Conservation (phyloP, 352 stramenopile species). For the Phytopythium cucurbitacearum region DNA sequence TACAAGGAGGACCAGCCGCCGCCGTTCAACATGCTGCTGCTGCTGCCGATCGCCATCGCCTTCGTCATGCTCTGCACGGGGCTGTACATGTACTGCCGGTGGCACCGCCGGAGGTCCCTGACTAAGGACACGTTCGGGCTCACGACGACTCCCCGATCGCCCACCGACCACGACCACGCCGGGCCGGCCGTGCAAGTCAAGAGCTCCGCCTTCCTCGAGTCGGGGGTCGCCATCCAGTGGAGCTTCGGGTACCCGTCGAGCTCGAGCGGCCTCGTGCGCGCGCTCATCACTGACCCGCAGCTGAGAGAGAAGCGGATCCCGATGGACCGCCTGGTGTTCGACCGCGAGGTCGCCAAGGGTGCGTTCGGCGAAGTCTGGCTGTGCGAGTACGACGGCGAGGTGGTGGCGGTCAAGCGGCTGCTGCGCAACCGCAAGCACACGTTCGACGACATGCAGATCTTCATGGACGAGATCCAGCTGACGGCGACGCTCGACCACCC, state of each 20-base stretch:
- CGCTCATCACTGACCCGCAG: constrained; percentile 30
- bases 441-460: constrained; percentile 35
- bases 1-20: constrained; percentile 1
- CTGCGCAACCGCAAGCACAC: constrained; percentile 29
- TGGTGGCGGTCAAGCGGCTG: constrained; percentile 49
- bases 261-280: constrained; percentile 4
- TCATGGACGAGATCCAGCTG: constrained; percentile 47
- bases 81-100: background rate
- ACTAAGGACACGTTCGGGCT: constrained; percentile 1
- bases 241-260: constrained; percentile 6
- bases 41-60: constrained; percentile 3
- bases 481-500: constrained; percentile 37
- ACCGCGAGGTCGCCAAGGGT: constrained; percentile 29
- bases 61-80: background rate
- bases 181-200: constrained; percentile 27
- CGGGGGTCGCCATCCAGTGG: constrained; percentile 6
- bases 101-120: background rate
- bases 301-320: constrained; percentile 27
- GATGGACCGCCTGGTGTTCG: constrained; percentile 36
- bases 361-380: constrained; percentile 58
- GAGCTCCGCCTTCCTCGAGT: constrained; percentile 11
- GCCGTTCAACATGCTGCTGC: constrained; percentile 1
- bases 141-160: background rate
- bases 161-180: constrained; percentile 18
- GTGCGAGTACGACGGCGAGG: constrained; percentile 27